Base-by-base conservation (phyloP, 1,139 yeast genomes). In the Pichia sp. region DNA sequence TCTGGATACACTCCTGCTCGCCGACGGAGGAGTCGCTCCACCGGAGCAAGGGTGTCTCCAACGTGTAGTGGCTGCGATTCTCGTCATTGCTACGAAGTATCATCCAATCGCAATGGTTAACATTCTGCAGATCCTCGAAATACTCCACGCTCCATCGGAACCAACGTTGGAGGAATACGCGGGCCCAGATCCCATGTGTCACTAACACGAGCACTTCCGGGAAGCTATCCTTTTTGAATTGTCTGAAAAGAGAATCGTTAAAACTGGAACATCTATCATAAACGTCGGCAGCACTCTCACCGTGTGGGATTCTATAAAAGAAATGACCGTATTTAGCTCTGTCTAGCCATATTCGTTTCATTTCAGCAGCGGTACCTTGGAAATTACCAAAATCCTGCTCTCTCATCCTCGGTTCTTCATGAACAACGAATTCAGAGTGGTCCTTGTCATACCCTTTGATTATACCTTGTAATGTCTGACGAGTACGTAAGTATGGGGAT, bases 331-430 rank as follows among this genome's bases (percentile, higher is more conserved):
- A 87, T 46, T 77, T 77, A 0, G 94, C 88, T 31, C 96, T 62
- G 49, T 84, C 93, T 37, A 70, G 69, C 86, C 93, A 81, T 24
- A 83, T 77, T 48, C 65, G 63, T 49, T 77, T 78, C 93, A 87
- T 85, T 46, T 80, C 87, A 38, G 71, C 79, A 3, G 80, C 71
- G 27, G 81, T 74, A 39, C 80, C 72, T 60, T 87, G 96, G 58
- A 85, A 86, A 55, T 87, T 87, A 17, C 96, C 96, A 55, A 87
- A 87, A 58, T 87, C 96, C 57, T 87, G 96, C 55, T 87, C 96
- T 47, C 96, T 67, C 74, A 87, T 74, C 36, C 96, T 62, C 4
- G 96, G 94, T 51, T 87, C 96, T 54, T 87, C 96, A 47, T 74
- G 69, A 9, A 84, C 73, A 30, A 3, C 45, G 21, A 16, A 19